These are phyloP conservation scores for Russula dissimulans DNA, from an alignment of 768 basidiomycete species.

Conservation along the genomic window DNA sequence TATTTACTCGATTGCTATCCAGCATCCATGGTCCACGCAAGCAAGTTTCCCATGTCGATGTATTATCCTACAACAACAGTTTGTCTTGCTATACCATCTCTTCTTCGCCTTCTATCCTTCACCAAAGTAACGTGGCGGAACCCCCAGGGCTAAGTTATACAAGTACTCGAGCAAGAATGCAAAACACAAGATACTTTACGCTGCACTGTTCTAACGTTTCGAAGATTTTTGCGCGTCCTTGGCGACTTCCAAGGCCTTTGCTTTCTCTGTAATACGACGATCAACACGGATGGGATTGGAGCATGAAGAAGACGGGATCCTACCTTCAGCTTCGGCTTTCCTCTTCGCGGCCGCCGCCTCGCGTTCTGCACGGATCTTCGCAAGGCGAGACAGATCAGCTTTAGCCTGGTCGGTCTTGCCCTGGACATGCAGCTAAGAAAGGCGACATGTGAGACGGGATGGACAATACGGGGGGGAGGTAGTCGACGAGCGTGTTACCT, in stretches of 20 bases:
- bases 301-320: neutral
- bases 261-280: neutral
- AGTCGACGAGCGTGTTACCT: conserved; percentile 35
- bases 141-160: neutral
- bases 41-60: neutral
- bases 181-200: neutral
- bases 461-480: neutral
- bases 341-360: conserved; percentile 83
- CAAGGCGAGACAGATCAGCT: conserved; percentile 76
- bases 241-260: conserved; percentile 5
- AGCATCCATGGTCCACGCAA: no score
- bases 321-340: conserved; percentile 78
- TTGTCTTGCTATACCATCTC: neutral
- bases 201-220: conserved; percentile 1
- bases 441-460: neutral
- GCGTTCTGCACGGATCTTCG: conserved; percentile 78
- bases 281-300: neutral
- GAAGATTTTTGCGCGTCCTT: neutral
- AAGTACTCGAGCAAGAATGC: neutral
- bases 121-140: neutral
- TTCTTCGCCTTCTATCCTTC: neutral
- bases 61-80: neutral
- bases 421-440: conserved; percentile 49
- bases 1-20: no score
- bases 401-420: conserved; percentile 92